A percentile compares a stretch with the other conserved stretches of the same genome.
phyloP scores from a whole-genome alignment of 1,139 yeast species.

The Sugiyamaella novakii region DNA sequence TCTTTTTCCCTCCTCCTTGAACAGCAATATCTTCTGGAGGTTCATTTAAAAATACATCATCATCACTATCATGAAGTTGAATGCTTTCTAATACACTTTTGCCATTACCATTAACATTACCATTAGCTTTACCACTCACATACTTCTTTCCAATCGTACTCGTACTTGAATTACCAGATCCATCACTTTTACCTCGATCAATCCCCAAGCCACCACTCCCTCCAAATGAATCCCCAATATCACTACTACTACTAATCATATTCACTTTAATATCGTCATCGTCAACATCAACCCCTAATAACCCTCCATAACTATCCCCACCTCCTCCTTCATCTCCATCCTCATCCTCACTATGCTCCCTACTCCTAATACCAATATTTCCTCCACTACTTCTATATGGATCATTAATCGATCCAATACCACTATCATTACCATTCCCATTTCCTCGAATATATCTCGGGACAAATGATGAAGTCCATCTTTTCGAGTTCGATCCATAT shows the following conservation, averaged over 20 bases:
- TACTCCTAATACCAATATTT: constrained; percentile 18
- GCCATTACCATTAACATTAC: not conserved
- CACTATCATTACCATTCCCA: constrained; percentile 2
- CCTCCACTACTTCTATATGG: constrained; percentile 16
- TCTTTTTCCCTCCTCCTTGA: constrained; percentile 21
- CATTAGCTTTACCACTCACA: not conserved
- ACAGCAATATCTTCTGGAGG: constrained; percentile 36
- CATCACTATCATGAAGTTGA: constrained; percentile 8
- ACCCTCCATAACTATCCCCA: too few species aligned
- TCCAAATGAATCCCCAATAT: constrained; percentile 3
- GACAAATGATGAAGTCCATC: constrained; percentile 29
- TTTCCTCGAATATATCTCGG: constrained; percentile 22
- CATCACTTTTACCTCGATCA: not conserved
- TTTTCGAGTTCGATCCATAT: constrained; percentile 26
- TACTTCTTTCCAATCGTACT: constrained; percentile 18
- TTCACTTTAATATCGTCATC: constrained; percentile 22
- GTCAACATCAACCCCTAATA: constrained; percentile 19
- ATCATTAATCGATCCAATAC: constrained; percentile 5
- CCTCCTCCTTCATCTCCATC: constrained; percentile 23
- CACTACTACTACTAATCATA: constrained; percentile 20
- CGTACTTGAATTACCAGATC: constrained; percentile 2
- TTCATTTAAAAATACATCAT: constrained; percentile 24
- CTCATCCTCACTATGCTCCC: constrained; percentile 25
- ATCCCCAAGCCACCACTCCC: not conserved
- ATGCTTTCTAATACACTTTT: constrained; percentile 12